Conservation (phyloP, 257 asterid genomes). For the Przewalskia tangutica region DNA sequence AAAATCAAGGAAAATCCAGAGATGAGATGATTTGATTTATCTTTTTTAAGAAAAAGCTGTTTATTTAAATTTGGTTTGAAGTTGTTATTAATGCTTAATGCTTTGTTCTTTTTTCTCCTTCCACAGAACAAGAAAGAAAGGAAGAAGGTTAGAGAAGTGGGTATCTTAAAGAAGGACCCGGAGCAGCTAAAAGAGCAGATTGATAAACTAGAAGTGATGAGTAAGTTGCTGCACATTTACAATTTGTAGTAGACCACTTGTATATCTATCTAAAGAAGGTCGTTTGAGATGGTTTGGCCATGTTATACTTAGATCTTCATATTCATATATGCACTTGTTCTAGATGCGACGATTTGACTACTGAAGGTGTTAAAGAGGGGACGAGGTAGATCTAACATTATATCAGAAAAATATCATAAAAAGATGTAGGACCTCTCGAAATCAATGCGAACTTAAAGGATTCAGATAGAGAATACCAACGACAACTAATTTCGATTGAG, state of each 20-base stretch:
- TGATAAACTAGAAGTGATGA: conserved; percentile 74
- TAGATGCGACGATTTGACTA: neutral
- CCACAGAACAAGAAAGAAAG: conserved; percentile 62
- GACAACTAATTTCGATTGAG: neutral
- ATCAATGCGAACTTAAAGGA: neutral
- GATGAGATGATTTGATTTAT: neutral
- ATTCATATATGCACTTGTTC: neutral
- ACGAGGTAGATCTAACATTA: neutral
- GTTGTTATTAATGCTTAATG: neutral
- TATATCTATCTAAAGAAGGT: neutral
- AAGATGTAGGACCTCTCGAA: neutral
- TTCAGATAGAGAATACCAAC: neutral
- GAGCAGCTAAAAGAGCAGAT: conserved; percentile 73
- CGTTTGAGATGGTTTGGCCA: neutral
- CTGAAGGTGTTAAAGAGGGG: neutral
- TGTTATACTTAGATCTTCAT: neutral
- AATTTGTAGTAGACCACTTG: neutral
- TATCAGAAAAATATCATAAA: neutral
- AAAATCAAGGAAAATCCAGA: neutral
- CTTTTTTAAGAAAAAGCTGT: neutral
- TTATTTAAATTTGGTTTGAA: neutral
- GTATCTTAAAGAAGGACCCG: conserved; percentile 89
- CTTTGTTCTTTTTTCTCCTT: neutral
- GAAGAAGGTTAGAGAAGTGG: conserved; percentile 95
- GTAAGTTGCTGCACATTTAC: neutral